Conservation (phyloP, 768 basidiomycete genomes). For the Lactarius vividus region DNA sequence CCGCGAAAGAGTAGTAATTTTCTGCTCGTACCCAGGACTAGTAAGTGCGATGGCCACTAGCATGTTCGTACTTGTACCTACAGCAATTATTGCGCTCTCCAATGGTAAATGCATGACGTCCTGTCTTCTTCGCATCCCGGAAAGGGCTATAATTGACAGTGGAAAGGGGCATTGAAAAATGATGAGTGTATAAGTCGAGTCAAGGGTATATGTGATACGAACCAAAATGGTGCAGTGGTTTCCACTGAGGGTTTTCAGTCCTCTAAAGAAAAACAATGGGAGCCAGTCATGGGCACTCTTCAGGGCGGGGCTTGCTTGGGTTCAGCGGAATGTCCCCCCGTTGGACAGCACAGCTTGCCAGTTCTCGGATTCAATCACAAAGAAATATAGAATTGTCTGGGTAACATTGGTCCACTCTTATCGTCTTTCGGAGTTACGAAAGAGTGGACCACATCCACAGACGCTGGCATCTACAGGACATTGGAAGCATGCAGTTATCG, state of each 20-base stretch:
- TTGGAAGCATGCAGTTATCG: not conserved
- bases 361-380: not conserved
- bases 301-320: not conserved
- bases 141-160: not conserved
- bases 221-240: not conserved
- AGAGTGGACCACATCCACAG: not conserved
- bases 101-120: not conserved
- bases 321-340: not conserved
- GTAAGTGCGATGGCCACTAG: not conserved
- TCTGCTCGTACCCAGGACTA: not conserved
- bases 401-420: no score
- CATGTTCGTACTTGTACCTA: not conserved
- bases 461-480: not conserved
- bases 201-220: not conserved
- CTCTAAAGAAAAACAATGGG: not conserved
- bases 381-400: not conserved
- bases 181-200: not conserved
- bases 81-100: not conserved
- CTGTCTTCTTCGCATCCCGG: not conserved
- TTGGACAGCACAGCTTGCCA: not conserved
- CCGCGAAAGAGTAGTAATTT: not conserved
- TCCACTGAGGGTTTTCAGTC: not conserved
- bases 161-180: not conserved
- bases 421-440: not conserved
- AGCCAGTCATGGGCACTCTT: not conserved